Conservation (phyloP, 257 asterid species). For the Solanum chmielewskii region DNA sequence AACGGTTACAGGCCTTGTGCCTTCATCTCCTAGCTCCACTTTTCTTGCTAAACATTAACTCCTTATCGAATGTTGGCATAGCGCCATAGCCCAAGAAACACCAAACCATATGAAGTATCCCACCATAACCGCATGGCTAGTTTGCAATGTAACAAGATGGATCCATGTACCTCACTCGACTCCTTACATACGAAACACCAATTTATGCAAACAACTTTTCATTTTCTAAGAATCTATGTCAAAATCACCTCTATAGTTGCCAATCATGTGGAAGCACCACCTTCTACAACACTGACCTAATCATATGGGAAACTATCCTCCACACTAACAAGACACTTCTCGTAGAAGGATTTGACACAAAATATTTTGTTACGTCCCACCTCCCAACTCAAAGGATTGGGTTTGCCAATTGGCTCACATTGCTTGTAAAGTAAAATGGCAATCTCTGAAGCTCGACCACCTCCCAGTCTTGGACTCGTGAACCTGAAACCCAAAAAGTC, state of each 20-base stretch:
- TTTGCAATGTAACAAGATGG: neutral
- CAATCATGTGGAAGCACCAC: neutral
- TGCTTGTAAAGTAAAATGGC: neutral
- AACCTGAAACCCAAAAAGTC: neutral
- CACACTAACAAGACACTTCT: neutral
- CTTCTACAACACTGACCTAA: neutral
- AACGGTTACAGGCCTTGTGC: neutral
- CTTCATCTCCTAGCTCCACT: neutral
- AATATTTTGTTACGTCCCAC: neutral
- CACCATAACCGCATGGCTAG: neutral
- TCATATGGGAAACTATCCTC: neutral
- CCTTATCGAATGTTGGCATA: neutral
- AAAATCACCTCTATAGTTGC: neutral
- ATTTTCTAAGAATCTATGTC: neutral
- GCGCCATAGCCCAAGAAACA: neutral
- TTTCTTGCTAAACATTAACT: neutral
- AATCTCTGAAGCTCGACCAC: neutral
- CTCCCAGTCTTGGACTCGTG: neutral
- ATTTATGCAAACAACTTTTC: neutral
- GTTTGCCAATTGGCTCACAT: neutral
- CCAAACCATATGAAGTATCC: neutral
- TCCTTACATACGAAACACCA: neutral
- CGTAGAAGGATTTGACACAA: neutral
- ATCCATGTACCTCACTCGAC: neutral
- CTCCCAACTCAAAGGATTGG: neutral